These are phyloP conservation scores for Cymbidium sinense DNA, from an alignment of 106 monocot species.

Conservation along the genomic window DNA sequence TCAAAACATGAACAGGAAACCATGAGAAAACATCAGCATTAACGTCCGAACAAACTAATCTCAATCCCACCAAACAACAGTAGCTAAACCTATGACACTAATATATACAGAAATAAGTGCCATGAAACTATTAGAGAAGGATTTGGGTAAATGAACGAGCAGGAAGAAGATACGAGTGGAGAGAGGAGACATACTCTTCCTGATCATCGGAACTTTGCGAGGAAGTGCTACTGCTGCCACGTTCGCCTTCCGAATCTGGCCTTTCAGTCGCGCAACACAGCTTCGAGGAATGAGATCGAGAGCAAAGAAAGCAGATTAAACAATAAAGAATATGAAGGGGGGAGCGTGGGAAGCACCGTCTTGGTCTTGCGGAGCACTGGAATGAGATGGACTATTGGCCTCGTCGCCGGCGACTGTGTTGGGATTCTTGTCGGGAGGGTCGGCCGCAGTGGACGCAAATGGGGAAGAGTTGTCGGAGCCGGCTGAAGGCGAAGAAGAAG, in stretches of 20 bases:
- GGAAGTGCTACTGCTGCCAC: constrained; percentile 14
- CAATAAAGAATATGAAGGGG: background rate
- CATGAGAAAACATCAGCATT: background rate
- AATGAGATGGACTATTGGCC: background rate
- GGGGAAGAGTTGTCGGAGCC: background rate
- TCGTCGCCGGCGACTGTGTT: background rate
- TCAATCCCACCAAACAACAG: background rate
- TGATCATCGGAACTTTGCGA: constrained; percentile 1
- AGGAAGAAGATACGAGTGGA: background rate
- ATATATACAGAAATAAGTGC: background rate
- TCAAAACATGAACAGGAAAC: background rate
- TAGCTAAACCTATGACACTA: background rate
- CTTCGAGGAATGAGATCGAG: background rate
- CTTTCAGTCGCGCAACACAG: background rate
- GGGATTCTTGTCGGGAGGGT: background rate
- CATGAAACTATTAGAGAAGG: background rate
- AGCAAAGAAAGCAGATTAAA: too few relatives aligned
- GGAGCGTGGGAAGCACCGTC: background rate
- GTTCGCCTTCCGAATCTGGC: constrained; percentile 14
- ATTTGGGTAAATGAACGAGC: background rate
- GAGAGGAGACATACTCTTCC: constrained; percentile 11
- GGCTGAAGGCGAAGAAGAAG: background rate
- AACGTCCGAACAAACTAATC: background rate
- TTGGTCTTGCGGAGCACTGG: constrained; percentile 2
- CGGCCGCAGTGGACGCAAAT: background rate